Base-by-base conservation (phyloP, 306 rosid genomes). In the Psophocarpus tetragonolobus region DNA sequence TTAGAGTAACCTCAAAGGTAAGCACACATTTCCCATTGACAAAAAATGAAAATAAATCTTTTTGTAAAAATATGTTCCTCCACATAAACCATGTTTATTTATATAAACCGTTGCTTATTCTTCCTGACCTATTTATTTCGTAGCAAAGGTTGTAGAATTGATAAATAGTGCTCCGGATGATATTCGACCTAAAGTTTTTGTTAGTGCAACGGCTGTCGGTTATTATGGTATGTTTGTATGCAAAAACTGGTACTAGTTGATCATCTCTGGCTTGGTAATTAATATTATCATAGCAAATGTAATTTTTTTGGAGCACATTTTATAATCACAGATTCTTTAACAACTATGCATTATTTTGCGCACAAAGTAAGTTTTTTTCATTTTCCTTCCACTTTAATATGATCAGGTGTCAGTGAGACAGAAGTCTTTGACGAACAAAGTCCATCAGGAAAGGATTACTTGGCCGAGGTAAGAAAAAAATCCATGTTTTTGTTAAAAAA, bases 141-240 rank as follows among this genome's bases (percentile, higher is more conserved):
- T 88, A 64, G 77, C 79, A 74, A 83, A 96, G 99, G 90, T 92
- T 76, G 93, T 91, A 75, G 94, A 90, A 61, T 78, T 88, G 71
- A 91, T 96, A 78, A 92, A 92, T 39, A 82, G 88, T 73, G 86
- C 94, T 23, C 98, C 97, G 10, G 88, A 79, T 82, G 90, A 84
- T 29, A 85, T 77, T 82, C 96, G 86, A 45, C 97, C 97, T 6
- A 82, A 80, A 65, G 97, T 95, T 76, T 86, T 95, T 72, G 93
- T 95, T 69, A 95, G 97, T 45, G 97, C 97, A 45, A 95, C 98
- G 0, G 98, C 98, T 32, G 93, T 95, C 35, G 98, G 98, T 79
- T 95, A 95, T 85, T 95, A 95, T 44, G 98, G 98, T 92, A 72
- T 42, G 95, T 83, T 80, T 47, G 18, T 69, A 66, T 18, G 45